These are phyloP conservation scores for Chlorella sorokiniana DNA, from an alignment of 139 green algal species.

Conservation along the genomic window DNA sequence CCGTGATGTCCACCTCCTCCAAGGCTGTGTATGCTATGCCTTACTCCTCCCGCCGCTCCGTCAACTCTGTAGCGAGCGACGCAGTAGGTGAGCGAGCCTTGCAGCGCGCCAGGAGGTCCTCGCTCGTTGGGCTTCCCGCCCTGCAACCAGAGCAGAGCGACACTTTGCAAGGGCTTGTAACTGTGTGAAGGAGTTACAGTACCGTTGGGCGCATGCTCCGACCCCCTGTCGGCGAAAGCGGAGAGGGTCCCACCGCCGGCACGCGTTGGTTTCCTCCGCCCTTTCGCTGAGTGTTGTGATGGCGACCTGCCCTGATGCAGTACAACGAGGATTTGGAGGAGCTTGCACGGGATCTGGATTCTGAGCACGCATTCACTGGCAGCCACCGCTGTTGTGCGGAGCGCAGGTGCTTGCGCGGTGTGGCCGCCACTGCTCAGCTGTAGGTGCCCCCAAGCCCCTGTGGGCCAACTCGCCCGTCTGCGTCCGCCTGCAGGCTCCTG, in stretches of 20 bases:
- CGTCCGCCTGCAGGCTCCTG: slow-evolving; percentile 52
- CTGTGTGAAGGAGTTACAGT: too few relatives aligned
- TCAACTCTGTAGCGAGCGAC: background rate
- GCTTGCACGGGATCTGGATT: background rate
- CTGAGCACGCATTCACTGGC: slow-evolving; percentile 5
- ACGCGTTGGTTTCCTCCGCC: background rate
- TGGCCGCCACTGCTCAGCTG: too few relatives aligned
- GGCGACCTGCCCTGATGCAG: background rate
- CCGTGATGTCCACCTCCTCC: background rate
- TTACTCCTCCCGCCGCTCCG: slow-evolving; percentile 2
- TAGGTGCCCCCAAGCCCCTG: background rate
- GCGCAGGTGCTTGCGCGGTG: slow-evolving; percentile 34
- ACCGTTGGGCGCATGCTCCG: too few relatives aligned
- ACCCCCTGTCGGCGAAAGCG: too few relatives aligned
- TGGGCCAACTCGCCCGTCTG: background rate
- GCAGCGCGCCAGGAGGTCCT: too few relatives aligned
- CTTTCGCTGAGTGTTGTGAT: too few relatives aligned
- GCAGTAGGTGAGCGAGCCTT: background rate
- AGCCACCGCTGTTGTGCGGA: slow-evolving; percentile 58
- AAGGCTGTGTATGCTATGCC: slow-evolving; percentile 27
- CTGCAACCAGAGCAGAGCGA: too few relatives aligned
- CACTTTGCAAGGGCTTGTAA: too few relatives aligned
- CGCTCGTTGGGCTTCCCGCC: too few relatives aligned
- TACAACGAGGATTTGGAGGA: slow-evolving; percentile 5
- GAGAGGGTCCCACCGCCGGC: too few relatives aligned